Evolutionary conservation across 2,329 filamentous ascomycete species (phyloP).

Genomic region (Thelonectria olida): DNA sequence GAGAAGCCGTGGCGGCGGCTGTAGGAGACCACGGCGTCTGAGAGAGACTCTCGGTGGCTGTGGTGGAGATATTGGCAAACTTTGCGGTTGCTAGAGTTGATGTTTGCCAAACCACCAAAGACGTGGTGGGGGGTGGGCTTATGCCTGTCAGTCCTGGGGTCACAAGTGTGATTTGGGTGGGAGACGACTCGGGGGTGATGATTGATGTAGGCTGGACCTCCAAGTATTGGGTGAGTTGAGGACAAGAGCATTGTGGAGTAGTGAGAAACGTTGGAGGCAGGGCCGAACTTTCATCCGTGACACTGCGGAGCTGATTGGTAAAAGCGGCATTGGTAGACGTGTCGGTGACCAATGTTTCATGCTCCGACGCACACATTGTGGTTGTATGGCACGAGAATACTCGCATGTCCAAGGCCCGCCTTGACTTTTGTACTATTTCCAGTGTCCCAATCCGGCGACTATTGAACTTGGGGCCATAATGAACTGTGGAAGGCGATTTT

Average conservation of each 20-base stretch:
- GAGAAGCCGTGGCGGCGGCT: background rate
- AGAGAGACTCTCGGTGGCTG: background rate
- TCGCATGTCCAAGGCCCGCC: background rate
- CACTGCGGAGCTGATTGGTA: background rate
- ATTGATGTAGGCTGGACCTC: background rate
- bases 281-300: background rate
- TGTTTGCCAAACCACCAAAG: background rate
- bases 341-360: background rate
- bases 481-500: too few relatives aligned
- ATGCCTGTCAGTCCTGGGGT: background rate
- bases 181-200: background rate
- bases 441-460: background rate
- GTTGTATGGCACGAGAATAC: background rate
- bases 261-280: background rate
- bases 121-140: background rate
- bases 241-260: background rate
- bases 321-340: background rate
- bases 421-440: background rate
- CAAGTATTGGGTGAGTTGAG: background rate
- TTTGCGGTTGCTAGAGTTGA: background rate
- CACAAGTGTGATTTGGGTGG: background rate
- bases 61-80: background rate
- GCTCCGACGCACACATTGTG: background rate
- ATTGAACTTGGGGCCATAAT: background rate
- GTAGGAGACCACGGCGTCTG: background rate